Base-by-base conservation (phyloP, 352 stramenopile genomes). In the Thraustochytrium sp. region DNA sequence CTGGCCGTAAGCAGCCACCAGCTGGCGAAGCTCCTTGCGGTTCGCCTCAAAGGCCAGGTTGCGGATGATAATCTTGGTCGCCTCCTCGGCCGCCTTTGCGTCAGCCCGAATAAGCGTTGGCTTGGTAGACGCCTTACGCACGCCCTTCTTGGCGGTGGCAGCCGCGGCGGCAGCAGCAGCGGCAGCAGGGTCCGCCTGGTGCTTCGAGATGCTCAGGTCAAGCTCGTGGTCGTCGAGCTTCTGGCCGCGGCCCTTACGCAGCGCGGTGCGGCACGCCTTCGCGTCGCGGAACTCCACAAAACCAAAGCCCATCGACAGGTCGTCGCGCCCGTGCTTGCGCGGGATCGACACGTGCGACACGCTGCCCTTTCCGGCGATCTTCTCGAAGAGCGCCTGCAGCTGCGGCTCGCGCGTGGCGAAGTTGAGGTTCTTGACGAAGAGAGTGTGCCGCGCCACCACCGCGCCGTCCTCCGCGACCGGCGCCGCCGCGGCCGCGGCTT, bases 341-440 rank as follows among this genome's bases (percentile, higher is more conserved):
- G 92, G 92, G 16, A 98, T 91, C 46, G 93, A 93, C 36, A 96
- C 92, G 82, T 94, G 93, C 59, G 90, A 89, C 53, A 97, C 76
- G 55, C 88, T 90, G 75, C 92, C 91, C 74, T 91, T 82, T 37
- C 84, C 74, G 3, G 64, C 61, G 26, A 46, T 86, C 48, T 89
- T 89, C 18, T 82, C 86, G 85, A 26, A 88, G 55, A 94, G 86
- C 54, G 90, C 90, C 76, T 92, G 86, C 18, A 99, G 88, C 4
- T 85, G 77, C 51, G 91, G 86, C 85, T 99, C 95, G 11, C 90
- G 94, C 29, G 97, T 99, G 5, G 86, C 85, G 86, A 99, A 99
- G 86, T 96, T 98, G n/a, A 99, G 89, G 87, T 99, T 99, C 89
- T 99, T 99, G 23, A 99, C 93, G 82, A 97, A 99, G 59, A 99